These are phyloP conservation scores for Laguncularia racemosa DNA, from an alignment of 345 rosid species.

Conservation along the genomic window DNA sequence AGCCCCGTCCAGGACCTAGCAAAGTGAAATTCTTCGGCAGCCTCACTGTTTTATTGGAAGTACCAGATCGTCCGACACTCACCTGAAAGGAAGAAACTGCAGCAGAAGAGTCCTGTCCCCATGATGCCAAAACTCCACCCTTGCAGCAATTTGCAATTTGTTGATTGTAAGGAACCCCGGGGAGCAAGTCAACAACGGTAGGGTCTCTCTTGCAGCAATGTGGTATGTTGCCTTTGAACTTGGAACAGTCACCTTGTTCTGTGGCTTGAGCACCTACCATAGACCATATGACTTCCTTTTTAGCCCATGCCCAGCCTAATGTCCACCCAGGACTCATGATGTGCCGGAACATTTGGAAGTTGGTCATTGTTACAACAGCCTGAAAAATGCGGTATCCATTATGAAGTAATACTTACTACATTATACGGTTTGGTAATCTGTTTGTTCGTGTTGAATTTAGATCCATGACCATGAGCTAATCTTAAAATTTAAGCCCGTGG, in stretches of 20 bases:
- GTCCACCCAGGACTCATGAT: slow-evolving; percentile 40
- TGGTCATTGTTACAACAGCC: slow-evolving; percentile 35
- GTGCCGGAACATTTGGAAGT: slow-evolving; percentile 39
- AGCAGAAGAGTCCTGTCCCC: slow-evolving; percentile 35
- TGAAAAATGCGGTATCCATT: slow-evolving; percentile 3
- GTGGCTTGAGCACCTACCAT: slow-evolving; percentile 41
- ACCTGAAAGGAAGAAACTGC: slow-evolving; percentile 32
- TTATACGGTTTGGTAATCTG: neutral
- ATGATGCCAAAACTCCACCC: slow-evolving; percentile 29
- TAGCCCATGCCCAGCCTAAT: slow-evolving; percentile 38
- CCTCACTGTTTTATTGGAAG: slow-evolving; percentile 35
- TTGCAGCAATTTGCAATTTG: slow-evolving; percentile 41
- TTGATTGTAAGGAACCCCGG: slow-evolving; percentile 35
- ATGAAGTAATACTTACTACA: neutral
- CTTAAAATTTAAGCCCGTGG: no score
- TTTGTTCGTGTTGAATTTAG: no score
- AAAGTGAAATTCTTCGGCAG: slow-evolving; percentile 41
- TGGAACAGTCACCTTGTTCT: slow-evolving; percentile 48
- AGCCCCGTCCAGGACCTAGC: slow-evolving; percentile 36
- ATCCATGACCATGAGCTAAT: no score
- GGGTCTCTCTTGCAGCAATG: slow-evolving; percentile 35
- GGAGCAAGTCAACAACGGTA: slow-evolving; percentile 38
- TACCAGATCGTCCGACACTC: slow-evolving; percentile 36
- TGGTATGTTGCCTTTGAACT: slow-evolving; percentile 38
- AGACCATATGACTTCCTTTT: slow-evolving; percentile 44